phyloP scores from a whole-genome alignment of 2,329 filamentous ascomycete genomes.

The Fusarium sp. region DNA sequence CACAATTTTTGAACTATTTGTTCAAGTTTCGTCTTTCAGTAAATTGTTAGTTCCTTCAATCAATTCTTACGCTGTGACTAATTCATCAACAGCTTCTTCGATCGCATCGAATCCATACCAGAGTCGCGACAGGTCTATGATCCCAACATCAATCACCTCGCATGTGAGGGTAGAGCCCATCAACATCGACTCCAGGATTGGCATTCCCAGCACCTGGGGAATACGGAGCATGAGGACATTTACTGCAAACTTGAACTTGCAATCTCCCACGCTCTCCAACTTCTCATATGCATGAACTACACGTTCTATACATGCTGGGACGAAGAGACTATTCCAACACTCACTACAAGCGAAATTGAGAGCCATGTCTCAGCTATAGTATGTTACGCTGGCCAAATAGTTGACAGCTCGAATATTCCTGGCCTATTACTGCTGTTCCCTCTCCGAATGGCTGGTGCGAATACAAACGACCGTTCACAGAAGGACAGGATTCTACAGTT shows the following conservation, averaged over 20 bases:
- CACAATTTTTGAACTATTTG: constrained; percentile 14
- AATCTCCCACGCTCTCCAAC: constrained; percentile 30
- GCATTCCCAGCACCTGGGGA: neutral
- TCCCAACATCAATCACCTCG: constrained; percentile 7
- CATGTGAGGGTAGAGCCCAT: constrained; percentile 16
- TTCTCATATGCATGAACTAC: constrained; percentile 44
- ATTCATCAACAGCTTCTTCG: constrained; percentile 32
- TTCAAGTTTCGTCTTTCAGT: constrained; percentile 37
- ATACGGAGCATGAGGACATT: neutral
- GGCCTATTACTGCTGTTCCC: constrained; percentile 41
- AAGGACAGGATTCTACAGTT: neutral
- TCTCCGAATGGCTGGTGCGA: constrained; percentile 41
- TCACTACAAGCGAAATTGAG: constrained; percentile 2
- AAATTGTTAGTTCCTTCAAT: constrained; percentile 9
- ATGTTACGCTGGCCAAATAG: neutral
- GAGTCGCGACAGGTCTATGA: neutral
- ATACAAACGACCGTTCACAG: neutral
- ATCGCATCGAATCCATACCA: constrained; percentile 23
- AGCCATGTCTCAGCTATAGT: constrained; percentile 11
- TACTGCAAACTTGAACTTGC: constrained; percentile 18
- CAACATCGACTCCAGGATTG: constrained; percentile 9
- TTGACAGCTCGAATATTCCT: constrained; percentile 28
- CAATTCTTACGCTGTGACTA: rapidly evolving
- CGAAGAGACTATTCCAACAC: constrained; percentile 1
- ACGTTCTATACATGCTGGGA: constrained; percentile 42